These are phyloP conservation scores for Paraphoma chrysanthemicola DNA, from an alignment of 2,329 filamentous ascomycete species.

Conservation along the genomic window DNA sequence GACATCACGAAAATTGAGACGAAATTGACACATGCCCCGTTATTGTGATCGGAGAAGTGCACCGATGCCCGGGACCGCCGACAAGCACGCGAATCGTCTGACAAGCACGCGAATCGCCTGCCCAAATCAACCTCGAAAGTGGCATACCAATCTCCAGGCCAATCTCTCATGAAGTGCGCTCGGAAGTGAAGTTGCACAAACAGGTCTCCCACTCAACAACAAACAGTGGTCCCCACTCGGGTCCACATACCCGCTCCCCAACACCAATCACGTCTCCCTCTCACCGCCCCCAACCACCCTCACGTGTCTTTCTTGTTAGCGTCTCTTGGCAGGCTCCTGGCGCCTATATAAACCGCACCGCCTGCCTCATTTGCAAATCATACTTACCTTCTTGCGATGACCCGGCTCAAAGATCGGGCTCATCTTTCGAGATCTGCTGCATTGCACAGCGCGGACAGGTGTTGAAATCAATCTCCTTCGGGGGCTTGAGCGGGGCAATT, in stretches of 20 bases:
- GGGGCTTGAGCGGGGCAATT: constrained; percentile 43
- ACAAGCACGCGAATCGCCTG: not conserved
- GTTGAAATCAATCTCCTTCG: constrained; percentile 42
- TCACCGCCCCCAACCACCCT: not conserved
- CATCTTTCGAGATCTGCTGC: constrained; percentile 39
- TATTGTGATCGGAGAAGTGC: not conserved
- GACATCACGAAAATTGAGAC: too few species aligned
- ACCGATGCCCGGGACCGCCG: not conserved
- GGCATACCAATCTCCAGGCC: not conserved
- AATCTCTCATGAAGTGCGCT: not conserved
- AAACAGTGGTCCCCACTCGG: not conserved
- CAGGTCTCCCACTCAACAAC: not conserved
- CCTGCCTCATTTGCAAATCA: not conserved
- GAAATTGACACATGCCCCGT: too few species aligned
- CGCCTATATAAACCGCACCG: not conserved
- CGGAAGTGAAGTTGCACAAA: not conserved
- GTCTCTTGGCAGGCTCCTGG: not conserved
- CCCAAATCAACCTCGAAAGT: not conserved
- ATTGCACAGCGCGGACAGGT: constrained; percentile 48
- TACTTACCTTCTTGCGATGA: constrained; percentile 40
- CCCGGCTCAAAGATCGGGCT: constrained; percentile 40
- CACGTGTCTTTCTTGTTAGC: not conserved
- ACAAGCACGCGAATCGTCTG: not conserved
- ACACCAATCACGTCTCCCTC: not conserved
- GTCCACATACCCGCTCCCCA: not conserved